Base-by-base conservation (phyloP, 345 rosid species). In the Lepidium sativum region DNA sequence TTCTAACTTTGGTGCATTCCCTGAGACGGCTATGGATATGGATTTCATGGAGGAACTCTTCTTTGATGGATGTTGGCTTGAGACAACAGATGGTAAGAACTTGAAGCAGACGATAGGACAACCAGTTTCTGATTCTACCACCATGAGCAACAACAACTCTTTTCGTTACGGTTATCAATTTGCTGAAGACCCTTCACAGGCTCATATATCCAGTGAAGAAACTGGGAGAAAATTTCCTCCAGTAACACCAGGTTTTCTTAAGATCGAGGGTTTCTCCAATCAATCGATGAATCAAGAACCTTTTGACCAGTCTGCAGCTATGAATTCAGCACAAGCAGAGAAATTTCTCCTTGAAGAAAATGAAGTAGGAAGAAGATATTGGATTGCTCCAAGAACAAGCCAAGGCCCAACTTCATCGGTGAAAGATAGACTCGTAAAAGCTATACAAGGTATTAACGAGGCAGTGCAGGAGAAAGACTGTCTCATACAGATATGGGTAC, bases 31-130 rank as follows among this genome's bases (percentile, higher is more conserved):
- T 72, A 80, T 86, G 88, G 88, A 92, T 79, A 80, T 92, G 82
- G 96, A 89, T 79, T 82, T 86, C 71, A 81, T 92, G 92, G 92
- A 92, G 48, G 85, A 89, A 64, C 88, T 89, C 72, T 82, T 89
- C 78, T 74, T 68, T 60, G 95, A 86, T 69, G 87, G 98, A 34
- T 87, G 90, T 79, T 87, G 92, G 90, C 68, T 89, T 49, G 89
- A 87, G 84, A 68, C 89, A 47, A 74, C 80, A 5, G 88, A 82
- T 75, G 81, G 79, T 39, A 73, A 75, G 25, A 69, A 67, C 79
- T 61, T 77, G 68, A 72, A 72, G 59, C 61, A 73, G 60, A 81
- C 76, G 10, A 52, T 67, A 1, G 77, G 60, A 33, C 69, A 76
- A 33, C 73, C 68, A 10, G 25, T 70, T 54, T 73, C 83, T 18